A percentile compares a stretch with the other conserved stretches of the same genome.
Evolutionary conservation across 208 protist genomes (phyloP).

Genomic region (Acanthamoeba comandoni): DNA sequence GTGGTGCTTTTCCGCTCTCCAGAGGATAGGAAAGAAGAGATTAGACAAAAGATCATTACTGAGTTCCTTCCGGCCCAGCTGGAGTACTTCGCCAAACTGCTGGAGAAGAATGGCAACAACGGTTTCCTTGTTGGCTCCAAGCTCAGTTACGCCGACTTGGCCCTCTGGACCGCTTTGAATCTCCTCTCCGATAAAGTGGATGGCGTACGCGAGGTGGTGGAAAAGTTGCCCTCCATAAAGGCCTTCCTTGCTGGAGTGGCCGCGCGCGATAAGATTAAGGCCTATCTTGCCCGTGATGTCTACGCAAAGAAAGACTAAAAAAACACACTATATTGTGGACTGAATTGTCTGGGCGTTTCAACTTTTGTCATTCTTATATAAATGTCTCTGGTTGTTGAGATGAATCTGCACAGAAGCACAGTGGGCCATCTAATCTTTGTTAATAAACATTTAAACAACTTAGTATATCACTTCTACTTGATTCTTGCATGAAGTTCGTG

Average conservation of each 20-base stretch:
- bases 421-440: too few relatives aligned
- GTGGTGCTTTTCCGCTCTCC: neutral
- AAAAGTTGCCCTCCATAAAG: neutral
- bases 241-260: neutral
- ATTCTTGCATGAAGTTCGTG: too few relatives aligned
- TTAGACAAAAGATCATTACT: neutral
- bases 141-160: constrained; percentile 20
- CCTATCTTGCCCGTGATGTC: constrained; percentile 8
- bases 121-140: constrained; percentile 54
- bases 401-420: too few relatives aligned
- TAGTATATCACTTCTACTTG: too few relatives aligned
- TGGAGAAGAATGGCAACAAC: constrained; percentile 61
- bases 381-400: too few relatives aligned
- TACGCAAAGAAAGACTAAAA: too few relatives aligned
- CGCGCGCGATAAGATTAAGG: neutral
- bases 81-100: neutral
- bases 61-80: neutral
- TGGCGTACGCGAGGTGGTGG: neutral
- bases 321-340: too few relatives aligned
- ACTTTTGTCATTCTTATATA: too few relatives aligned
- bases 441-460: too few relatives aligned
- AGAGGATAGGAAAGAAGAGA: neutral
- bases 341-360: too few relatives aligned
- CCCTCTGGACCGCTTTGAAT: neutral
- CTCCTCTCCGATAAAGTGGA: neutral